A percentile compares a stretch with the other conserved stretches of the same genome.
Evolutionary conservation across 164 flowering plant genomes (phyloP).

Genomic region (Paratinospora sagittata): DNA sequence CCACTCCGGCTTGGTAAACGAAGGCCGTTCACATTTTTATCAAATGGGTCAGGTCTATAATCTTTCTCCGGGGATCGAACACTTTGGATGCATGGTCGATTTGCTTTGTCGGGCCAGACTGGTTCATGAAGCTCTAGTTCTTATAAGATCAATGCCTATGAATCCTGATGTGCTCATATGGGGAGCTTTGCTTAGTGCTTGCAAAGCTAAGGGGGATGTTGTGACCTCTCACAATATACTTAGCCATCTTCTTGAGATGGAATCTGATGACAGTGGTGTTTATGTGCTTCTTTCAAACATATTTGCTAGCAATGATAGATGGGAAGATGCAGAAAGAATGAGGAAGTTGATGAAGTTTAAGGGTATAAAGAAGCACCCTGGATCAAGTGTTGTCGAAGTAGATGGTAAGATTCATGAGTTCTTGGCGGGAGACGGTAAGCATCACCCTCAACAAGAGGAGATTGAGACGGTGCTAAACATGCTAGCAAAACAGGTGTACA

Average conservation of each 20-base stretch:
- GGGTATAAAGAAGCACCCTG: constrained; percentile 42
- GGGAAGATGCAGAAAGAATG: constrained; percentile 41
- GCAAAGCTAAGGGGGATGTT: constrained; percentile 32
- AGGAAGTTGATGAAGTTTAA: constrained; percentile 44
- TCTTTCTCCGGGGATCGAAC: constrained; percentile 39
- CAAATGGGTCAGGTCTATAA: constrained; percentile 27
- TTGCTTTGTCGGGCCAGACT: constrained; percentile 49
- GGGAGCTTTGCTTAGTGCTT: constrained; percentile 56
- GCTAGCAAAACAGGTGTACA: constrained; percentile 20
- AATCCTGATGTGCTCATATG: constrained; percentile 43
- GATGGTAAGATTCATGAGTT: constrained; percentile 42
- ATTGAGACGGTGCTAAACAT: constrained; percentile 23
- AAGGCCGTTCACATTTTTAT: constrained; percentile 32
- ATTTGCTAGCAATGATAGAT: constrained; percentile 38
- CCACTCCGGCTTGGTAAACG: constrained; percentile 53
- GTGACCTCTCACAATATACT: constrained; percentile 29
- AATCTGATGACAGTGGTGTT: constrained; percentile 40
- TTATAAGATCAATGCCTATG: constrained; percentile 40
- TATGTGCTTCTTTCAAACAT: constrained; percentile 49
- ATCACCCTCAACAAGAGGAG: constrained; percentile 34
- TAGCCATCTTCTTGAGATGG: constrained; percentile 25
- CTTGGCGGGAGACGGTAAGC: constrained; percentile 33
- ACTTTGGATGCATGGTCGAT: constrained; percentile 57
- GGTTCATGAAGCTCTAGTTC: constrained; percentile 36
- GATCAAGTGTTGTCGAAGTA: constrained; percentile 48